Evolutionary conservation across 441 rosid genomes (phyloP).

Genomic region (Arabidopsis hybrid): DNA sequence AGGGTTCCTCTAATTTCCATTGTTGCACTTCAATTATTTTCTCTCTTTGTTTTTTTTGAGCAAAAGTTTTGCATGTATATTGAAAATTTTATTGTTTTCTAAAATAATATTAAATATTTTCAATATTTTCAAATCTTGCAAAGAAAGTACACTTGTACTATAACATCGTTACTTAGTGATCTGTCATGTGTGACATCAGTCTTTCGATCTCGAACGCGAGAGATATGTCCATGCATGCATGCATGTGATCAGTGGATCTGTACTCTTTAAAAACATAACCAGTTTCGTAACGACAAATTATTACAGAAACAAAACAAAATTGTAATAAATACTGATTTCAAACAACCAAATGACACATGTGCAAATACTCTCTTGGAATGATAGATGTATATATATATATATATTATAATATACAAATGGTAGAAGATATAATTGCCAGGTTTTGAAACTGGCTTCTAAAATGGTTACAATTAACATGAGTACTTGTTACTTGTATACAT

Average conservation of each 20-base stretch:
- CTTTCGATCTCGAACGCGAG: conserved; percentile 2
- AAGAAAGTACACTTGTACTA: not conserved
- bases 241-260: conserved; percentile 36
- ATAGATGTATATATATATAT: too few relatives aligned
- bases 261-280: conserved; percentile 8
- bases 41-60: too few relatives aligned
- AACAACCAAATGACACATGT: not conserved
- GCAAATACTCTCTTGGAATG: too few relatives aligned
- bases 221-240: conserved; percentile 31
- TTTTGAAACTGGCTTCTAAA: too few relatives aligned
- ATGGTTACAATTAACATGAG: too few relatives aligned
- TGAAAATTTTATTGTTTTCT: too few relatives aligned
- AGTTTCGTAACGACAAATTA: conserved; percentile 13
- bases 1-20: too few relatives aligned
- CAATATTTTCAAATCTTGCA: not conserved
- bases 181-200: conserved; percentile 26
- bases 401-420: too few relatives aligned
- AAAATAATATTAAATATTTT: not conserved
- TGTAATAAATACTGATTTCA: conserved; percentile 11
- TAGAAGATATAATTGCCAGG: too few relatives aligned
- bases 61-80: too few relatives aligned
- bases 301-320: not conserved
- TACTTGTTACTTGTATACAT: too few relatives aligned
- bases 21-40: too few relatives aligned
- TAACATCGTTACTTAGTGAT: not conserved